Conservation (phyloP, 2,329 filamentous ascomycete species). For the Emergomyces africanus region DNA sequence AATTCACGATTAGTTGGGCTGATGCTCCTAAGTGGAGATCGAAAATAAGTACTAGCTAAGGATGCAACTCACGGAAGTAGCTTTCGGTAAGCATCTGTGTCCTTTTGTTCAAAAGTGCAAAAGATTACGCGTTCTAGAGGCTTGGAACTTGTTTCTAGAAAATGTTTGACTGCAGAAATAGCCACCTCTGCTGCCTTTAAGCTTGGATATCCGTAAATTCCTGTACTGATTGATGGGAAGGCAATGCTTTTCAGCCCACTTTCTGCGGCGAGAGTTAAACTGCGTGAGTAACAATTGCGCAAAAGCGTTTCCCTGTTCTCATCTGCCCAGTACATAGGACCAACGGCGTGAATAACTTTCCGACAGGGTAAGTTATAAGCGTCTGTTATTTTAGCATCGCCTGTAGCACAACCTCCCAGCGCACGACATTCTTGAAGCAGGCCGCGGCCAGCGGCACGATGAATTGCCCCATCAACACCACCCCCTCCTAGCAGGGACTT, state of each 20-base stretch:
- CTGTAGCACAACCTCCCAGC: constrained; percentile 62
- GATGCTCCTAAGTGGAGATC: not conserved
- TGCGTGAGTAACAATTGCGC: constrained; percentile 55
- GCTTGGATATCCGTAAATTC: constrained; percentile 78
- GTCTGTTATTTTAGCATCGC: constrained; percentile 67
- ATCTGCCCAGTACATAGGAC: constrained; percentile 55
- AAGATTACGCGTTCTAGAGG: constrained; percentile 65
- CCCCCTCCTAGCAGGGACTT: constrained; percentile 64
- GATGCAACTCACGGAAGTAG: constrained; percentile 56
- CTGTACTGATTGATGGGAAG: constrained; percentile 77
- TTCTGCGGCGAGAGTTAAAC: constrained; percentile 58
- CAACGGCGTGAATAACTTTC: constrained; percentile 82
- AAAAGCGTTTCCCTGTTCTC: constrained; percentile 30
- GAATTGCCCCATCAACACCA: constrained; percentile 85
- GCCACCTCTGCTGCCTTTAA: constrained; percentile 59
- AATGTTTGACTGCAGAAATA: constrained; percentile 45
- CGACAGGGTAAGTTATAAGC: constrained; percentile 64
- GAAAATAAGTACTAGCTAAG: constrained; percentile 1
- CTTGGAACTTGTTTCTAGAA: constrained; percentile 32
- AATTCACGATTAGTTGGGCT: not conserved
- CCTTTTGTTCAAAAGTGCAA: constrained; percentile 69
- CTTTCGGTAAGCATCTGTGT: constrained; percentile 58
- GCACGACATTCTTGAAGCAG: constrained; percentile 59
- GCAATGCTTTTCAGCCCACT: constrained; percentile 59
- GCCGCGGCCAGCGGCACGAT: constrained; percentile 59